Base-by-base conservation (phyloP, 1,284 basidiomycete species). In the Marasmius sp. region DNA sequence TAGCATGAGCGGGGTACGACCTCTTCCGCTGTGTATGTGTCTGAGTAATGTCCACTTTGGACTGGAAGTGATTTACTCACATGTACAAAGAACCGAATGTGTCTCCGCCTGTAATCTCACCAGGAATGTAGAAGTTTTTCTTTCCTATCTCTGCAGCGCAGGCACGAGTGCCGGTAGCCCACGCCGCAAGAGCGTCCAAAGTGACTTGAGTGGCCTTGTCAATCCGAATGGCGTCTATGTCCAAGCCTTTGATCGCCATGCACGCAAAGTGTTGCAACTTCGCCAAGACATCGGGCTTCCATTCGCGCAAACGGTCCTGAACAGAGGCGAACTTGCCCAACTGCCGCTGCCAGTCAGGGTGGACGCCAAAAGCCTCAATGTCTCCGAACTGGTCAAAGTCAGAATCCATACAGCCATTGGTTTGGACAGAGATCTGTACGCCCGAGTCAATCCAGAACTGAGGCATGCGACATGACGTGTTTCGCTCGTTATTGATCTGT, bases 371-470 rank as follows among this genome's bases (percentile, higher is more conserved):
- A 64, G 94, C 94, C 74, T 96, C 94, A 84, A 94, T 92, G 77
- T 97, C 94, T 65, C 94, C 94, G 68, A 92, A 97, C 65, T 95
- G 93, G 75, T 97, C 94, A 69, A 96, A 95, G 65, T 95, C 92
- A 34, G 91, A 93, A 34, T 78, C 75, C 67, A 87, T 80, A 73
- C 94, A 97, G 27, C 94, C 93, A 45, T 83, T 79, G 34, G 79
- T 77, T 60, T 81, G 77, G 9, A 89, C 74, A 50, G 84, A 75
- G 66, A 92, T 79, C 51, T 86, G 78, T 0, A 80, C 80, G 22
- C 91, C 94, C 65, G 89, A 85, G 58, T 94, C 88, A 55, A 84
- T 74, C 88, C 91, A 96, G 69, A 96, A 91, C 11, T 78, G 81
- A 7, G 94, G 94, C 52, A 94, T 79, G 57, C 78, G 70, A 70